These are phyloP conservation scores for Colletotrichum truncatum DNA, from an alignment of 2,329 filamentous ascomycete species.

Conservation along the genomic window DNA sequence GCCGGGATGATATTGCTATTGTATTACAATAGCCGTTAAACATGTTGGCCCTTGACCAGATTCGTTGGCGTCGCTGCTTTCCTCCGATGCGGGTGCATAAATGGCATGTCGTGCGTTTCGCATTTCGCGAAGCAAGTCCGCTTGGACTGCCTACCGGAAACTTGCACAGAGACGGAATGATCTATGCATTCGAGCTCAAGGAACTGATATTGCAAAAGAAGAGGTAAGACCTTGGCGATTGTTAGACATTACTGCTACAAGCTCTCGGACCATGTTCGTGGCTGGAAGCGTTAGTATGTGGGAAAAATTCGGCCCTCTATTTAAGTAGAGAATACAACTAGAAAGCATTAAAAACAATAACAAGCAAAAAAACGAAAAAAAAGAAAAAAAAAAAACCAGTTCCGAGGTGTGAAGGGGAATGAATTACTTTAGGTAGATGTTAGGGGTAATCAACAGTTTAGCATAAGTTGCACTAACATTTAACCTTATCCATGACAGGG, in stretches of 20 bases:
- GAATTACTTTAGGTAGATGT: no score
- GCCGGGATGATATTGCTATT: no score
- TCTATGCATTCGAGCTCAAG: neutral
- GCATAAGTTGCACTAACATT: conserved; percentile 9
- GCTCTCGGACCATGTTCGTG: neutral
- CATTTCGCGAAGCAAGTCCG: neutral
- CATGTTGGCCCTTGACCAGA: no score
- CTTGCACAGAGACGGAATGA: neutral
- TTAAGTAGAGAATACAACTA: no score
- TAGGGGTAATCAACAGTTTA: neutral
- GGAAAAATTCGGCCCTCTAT: neutral
- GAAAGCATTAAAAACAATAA: no score
- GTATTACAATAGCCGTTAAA: no score
- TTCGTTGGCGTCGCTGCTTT: neutral
- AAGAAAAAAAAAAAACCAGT: no score
- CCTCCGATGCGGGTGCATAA: no score
- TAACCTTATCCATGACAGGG: conserved; percentile 10
- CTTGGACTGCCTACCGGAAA: neutral
- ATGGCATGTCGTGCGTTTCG: neutral
- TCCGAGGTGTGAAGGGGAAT: no score
- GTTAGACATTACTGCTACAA: neutral
- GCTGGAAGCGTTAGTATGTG: neutral
- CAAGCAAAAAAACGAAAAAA: no score
- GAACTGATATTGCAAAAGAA: neutral
- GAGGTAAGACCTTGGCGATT: neutral